Evolutionary conservation across 2,329 filamentous ascomycete genomes (phyloP).

Genomic region (Colletotrichum lini): DNA sequence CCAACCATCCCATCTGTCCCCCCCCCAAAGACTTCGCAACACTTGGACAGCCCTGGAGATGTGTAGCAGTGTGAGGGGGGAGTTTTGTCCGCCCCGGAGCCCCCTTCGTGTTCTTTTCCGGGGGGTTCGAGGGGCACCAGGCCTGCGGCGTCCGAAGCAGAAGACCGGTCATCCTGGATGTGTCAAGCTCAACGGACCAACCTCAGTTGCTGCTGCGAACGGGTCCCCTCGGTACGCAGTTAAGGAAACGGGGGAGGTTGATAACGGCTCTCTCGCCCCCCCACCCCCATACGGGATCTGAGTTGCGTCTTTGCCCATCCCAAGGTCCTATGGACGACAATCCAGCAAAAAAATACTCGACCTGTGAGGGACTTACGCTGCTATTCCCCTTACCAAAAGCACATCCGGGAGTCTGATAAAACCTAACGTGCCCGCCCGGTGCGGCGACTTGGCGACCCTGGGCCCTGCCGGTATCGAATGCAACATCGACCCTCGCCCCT

Average conservation of each 20-base stretch:
- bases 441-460: constrained; percentile 22
- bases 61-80: neutral
- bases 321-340: too few species aligned
- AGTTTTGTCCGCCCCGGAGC: constrained; percentile 22
- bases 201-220: constrained; percentile 11
- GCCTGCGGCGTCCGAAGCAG: constrained; percentile 17
- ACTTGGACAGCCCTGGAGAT: neutral
- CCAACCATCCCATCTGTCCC: constrained; percentile 17
- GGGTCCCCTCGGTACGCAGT: neutral
- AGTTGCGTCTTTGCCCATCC: neutral
- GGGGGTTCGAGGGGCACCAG: neutral
- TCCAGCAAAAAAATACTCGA: neutral
- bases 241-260: neutral
- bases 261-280: constrained; percentile 28
- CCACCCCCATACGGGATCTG: neutral
- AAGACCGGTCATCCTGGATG: constrained; percentile 33
- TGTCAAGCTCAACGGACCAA: constrained; percentile 19
- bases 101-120: constrained; percentile 4
- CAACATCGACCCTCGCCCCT: neutral
- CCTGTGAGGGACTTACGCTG: too few species aligned
- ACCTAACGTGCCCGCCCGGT: constrained; percentile 18
- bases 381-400: neutral
- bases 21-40: neutral
- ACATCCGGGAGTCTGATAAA: neutral
- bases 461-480: neutral